A percentile compares a stretch with the other conserved stretches of the same genome.
Conservation (phyloP, 2,329 filamentous ascomycete species). For the Geosmithia morbida region DNA sequence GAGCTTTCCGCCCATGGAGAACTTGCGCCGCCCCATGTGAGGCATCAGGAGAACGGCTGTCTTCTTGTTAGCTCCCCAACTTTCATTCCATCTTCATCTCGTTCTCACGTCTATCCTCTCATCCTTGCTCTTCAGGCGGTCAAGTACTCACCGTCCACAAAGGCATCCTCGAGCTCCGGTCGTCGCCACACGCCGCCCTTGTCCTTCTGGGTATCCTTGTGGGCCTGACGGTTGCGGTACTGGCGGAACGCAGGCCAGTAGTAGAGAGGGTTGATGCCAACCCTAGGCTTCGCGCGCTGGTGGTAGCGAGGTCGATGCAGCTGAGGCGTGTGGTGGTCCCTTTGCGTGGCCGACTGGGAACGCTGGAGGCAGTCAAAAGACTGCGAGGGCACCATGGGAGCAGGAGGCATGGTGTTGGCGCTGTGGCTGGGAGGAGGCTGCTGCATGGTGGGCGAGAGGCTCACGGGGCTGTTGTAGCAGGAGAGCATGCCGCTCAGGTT, state of each 20-base stretch:
- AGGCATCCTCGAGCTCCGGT: conserved; percentile 48
- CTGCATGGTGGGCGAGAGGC: conserved; percentile 18
- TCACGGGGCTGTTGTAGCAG: conserved; percentile 26
- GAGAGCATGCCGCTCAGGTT: conserved; percentile 12
- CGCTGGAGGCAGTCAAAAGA: conserved; percentile 27
- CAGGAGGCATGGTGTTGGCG: conserved; percentile 12
- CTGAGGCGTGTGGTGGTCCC: not conserved
- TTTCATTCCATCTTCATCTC: too few species aligned
- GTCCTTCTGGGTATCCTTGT: conserved; percentile 45
- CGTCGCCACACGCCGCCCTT: conserved; percentile 40
- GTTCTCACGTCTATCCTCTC: too few species aligned
- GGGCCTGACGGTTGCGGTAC: conserved; percentile 50
- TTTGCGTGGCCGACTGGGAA: conserved; percentile 13
- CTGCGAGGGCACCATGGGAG: conserved; percentile 35
- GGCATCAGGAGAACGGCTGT: conserved; percentile 50
- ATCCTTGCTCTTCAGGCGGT: too few species aligned
- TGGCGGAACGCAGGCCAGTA: conserved; percentile 48
- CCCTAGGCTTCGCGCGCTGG: conserved; percentile 16
- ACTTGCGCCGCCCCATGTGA: conserved; percentile 52
- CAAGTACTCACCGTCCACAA: conserved; percentile 47
- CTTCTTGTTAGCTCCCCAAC: not conserved
- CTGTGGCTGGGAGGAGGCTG: not conserved
- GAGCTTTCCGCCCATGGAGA: conserved; percentile 46
- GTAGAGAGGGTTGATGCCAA: conserved; percentile 42
- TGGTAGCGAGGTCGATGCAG: conserved; percentile 15